These are phyloP conservation scores for Pseudogymnoascus destructans DNA, from an alignment of 2,329 filamentous ascomycete genomes.

Conservation along the genomic window DNA sequence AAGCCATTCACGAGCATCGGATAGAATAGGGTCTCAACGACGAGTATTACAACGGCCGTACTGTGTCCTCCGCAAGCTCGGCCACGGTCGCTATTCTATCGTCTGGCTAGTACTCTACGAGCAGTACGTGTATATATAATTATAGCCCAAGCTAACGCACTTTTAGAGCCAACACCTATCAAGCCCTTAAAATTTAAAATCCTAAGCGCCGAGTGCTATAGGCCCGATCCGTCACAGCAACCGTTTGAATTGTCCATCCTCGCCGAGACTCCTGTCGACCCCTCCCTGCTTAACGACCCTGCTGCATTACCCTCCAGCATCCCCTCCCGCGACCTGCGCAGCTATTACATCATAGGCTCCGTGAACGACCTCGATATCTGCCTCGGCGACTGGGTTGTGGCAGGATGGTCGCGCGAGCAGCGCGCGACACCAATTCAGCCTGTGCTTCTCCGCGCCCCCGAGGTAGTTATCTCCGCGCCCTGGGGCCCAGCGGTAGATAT, in stretches of 20 bases:
- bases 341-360: constrained; percentile 8
- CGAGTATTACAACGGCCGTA: neutral
- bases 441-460: constrained; percentile 20
- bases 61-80: neutral
- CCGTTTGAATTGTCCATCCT: constrained; percentile 18
- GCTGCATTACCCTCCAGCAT: neutral
- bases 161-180: neutral
- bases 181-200: constrained; percentile 16
- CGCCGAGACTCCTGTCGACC: neutral
- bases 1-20: too few species aligned
- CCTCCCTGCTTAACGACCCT: neutral
- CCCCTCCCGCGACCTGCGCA: neutral
- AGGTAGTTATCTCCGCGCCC: constrained; percentile 18
- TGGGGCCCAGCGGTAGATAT: constrained; percentile 18
- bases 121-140: neutral
- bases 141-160: neutral
- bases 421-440: constrained; percentile 18
- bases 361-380: constrained; percentile 14
- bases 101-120: constrained; percentile 7
- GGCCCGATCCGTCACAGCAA: neutral
- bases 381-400: constrained; percentile 19
- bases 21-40: too few species aligned
- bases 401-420: constrained; percentile 17
- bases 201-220: constrained; percentile 16
- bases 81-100: neutral